phyloP scores from a whole-genome alignment of 139 green algal genomes.

The Yamagishiella unicocca region DNA sequence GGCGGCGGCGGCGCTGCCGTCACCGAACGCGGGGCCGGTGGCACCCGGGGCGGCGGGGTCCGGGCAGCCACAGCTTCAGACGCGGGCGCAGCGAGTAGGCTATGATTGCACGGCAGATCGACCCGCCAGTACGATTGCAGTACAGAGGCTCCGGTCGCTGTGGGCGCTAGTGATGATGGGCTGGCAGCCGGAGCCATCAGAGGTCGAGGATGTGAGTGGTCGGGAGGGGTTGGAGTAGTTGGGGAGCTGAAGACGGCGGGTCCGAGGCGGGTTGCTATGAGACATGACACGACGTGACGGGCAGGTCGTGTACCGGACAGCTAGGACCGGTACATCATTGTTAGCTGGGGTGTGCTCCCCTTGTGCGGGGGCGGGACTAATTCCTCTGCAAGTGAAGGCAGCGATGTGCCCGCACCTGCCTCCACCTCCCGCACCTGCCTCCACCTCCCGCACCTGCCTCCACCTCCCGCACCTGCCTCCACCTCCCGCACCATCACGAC shows the following conservation, averaged over 20 bases:
- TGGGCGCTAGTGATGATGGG: conserved; percentile 40
- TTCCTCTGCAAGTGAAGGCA: no score
- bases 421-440: no score
- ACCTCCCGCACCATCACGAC: no score
- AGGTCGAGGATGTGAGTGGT: background rate
- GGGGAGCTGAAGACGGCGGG: background rate
- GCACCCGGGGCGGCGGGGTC: background rate
- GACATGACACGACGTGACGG: background rate
- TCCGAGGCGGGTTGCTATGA: background rate
- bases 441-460: no score
- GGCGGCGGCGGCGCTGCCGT: background rate
- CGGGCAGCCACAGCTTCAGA: background rate
- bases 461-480: no score
- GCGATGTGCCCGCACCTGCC: no score
- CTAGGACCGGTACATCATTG: background rate
- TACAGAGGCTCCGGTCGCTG: conserved; percentile 9
- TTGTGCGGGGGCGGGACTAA: background rate
- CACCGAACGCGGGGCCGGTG: background rate
- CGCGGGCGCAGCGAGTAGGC: background rate
- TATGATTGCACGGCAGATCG: background rate
- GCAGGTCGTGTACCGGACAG: background rate
- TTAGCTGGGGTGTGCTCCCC: background rate
- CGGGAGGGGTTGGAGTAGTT: background rate
- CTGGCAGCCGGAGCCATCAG: background rate
- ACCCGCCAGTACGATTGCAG: background rate